A percentile compares a stretch with the other conserved stretches of the same genome.
Evolutionary conservation across 2,329 filamentous ascomycete genomes (phyloP).

Genomic region (Beauveria sp.): DNA sequence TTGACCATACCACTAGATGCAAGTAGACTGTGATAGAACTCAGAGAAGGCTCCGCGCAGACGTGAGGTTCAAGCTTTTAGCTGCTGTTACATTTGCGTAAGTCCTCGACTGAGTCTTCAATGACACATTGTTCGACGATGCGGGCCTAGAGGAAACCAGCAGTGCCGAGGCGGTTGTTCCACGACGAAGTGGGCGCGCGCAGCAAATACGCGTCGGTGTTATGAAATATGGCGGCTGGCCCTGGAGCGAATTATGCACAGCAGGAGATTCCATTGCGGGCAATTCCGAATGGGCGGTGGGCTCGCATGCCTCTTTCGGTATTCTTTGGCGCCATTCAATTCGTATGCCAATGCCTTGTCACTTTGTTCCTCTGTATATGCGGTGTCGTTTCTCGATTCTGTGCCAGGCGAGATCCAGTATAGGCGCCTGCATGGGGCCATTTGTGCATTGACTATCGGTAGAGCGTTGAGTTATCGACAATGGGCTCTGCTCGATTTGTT

Average conservation of each 20-base stretch:
- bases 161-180: background rate
- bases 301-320: background rate
- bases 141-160: background rate
- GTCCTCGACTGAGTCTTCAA: background rate
- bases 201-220: background rate
- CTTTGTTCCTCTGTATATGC: background rate
- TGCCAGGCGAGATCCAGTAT: background rate
- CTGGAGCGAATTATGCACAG: background rate
- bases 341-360: background rate
- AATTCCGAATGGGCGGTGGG: conserved; percentile 6
- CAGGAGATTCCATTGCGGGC: background rate
- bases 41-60: background rate
- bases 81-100: background rate
- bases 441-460: background rate
- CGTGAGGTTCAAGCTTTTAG: background rate
- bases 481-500: conserved; percentile 1
- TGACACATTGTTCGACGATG: background rate
- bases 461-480: background rate
- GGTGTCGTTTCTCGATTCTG: background rate
- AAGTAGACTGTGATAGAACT: background rate
- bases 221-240: background rate
- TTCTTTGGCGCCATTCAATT: background rate
- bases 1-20: background rate
- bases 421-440: conserved; percentile 6
- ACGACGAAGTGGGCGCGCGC: background rate